Conservation (phyloP, 2,329 filamentous ascomycete genomes). For the Exophiala xenobiotica region DNA sequence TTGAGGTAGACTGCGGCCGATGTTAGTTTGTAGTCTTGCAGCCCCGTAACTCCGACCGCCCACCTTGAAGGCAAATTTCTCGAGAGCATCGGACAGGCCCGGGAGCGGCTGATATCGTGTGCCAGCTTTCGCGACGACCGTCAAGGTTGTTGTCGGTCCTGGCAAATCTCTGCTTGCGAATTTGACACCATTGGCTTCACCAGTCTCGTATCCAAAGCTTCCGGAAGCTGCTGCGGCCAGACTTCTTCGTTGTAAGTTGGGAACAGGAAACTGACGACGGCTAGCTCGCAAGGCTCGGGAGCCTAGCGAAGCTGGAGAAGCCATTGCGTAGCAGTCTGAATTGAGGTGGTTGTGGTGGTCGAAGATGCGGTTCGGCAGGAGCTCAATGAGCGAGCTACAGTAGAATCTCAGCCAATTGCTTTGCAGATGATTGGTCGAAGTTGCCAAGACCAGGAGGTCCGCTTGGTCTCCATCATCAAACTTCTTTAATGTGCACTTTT, state of each 20-base stretch:
- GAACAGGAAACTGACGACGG: constrained; percentile 59
- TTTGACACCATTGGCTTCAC: constrained; percentile 85
- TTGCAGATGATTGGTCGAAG: constrained; percentile 12
- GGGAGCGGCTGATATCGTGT: constrained; percentile 89
- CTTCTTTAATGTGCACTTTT: constrained; percentile 1
- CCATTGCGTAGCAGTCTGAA: constrained; percentile 53
- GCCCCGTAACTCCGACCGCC: constrained; percentile 29
- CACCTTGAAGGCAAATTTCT: constrained; percentile 98
- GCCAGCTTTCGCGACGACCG: constrained; percentile 89
- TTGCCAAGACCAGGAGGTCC: constrained; percentile 15
- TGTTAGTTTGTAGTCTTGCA: constrained; percentile 31
- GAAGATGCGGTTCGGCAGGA: constrained; percentile 31
- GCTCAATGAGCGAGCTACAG: constrained; percentile 32
- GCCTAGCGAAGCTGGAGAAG: constrained; percentile 65
- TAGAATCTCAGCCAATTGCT: too few species aligned
- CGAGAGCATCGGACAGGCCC: constrained; percentile 83
- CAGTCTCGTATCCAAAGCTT: constrained; percentile 82
- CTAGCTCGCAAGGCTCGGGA: constrained; percentile 63
- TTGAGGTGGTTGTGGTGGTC: constrained; percentile 50
- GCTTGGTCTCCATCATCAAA: background rate
- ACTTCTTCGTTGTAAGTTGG: constrained; percentile 56
- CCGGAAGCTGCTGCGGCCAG: constrained; percentile 68
- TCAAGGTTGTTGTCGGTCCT: constrained; percentile 85
- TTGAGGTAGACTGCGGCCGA: constrained; percentile 70
- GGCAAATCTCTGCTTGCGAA: constrained; percentile 86